Evolutionary conservation across 495 filamentous ascomycete species (phyloP).

Genomic region (Penicillium longicatenatum): DNA sequence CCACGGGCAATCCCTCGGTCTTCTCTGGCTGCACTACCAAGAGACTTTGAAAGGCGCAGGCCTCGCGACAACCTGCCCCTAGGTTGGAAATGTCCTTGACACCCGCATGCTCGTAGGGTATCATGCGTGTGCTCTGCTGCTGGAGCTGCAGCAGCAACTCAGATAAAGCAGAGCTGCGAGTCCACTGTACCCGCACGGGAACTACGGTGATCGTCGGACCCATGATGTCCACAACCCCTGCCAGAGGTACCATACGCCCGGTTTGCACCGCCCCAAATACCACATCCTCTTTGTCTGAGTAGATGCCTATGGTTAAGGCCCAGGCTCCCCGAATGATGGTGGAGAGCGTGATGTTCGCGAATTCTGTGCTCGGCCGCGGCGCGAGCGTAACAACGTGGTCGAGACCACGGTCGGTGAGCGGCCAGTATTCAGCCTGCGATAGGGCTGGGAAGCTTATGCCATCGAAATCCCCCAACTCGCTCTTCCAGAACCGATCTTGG

Average conservation of each 20-base stretch:
- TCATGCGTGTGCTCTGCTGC: constrained; percentile 33
- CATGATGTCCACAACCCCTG: constrained; percentile 34
- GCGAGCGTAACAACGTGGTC: no score
- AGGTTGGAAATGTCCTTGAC: constrained; percentile 60
- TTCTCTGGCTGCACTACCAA: no score
- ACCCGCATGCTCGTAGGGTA: constrained; percentile 45
- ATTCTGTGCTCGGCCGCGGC: no score
- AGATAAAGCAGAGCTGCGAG: constrained; percentile 22
- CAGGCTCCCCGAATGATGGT: constrained; percentile 33
- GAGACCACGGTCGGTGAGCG: no score
- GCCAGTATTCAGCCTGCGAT: no score
- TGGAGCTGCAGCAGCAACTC: constrained; percentile 45
- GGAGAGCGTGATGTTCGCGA: not conserved
- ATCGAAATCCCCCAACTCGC: no score
- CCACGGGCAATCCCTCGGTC: no score
- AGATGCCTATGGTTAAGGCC: constrained; percentile 34
- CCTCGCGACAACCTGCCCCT: no score
- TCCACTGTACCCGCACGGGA: constrained; percentile 48
- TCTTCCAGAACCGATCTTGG: no score
- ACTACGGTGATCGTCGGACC: constrained; percentile 50
- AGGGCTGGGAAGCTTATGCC: no score
- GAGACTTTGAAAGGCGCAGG: no score
- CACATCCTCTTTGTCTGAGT: constrained; percentile 34
- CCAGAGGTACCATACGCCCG: constrained; percentile 38
- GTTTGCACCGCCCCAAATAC: constrained; percentile 36